Percentiles rank a stretch among this genome's conserved stretches.
phyloP scores from a whole-genome alignment of 306 rosid genomes.

The Vigna nakashimae region DNA sequence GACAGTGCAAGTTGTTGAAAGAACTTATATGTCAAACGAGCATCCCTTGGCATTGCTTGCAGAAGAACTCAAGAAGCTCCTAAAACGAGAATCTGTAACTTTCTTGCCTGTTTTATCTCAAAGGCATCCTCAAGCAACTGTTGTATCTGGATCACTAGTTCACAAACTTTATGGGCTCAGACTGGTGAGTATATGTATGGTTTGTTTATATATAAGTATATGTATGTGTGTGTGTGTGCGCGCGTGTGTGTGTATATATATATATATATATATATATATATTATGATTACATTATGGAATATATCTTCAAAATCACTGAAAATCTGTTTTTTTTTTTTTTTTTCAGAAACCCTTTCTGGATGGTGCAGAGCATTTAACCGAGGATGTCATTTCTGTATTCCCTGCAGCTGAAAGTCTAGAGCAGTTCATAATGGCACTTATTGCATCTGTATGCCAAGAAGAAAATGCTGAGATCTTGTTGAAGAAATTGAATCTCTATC shows the following conservation, averaged over 20 bases:
- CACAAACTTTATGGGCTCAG: conserved; percentile 91
- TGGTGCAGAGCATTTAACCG: conserved; percentile 84
- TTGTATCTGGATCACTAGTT: conserved; percentile 85
- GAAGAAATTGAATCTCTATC: conserved; percentile 79
- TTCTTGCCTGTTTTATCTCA: conserved; percentile 90
- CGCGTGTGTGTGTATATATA: too few relatives aligned
- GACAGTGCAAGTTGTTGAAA: conserved; percentile 77
- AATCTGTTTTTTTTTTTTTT: conserved; percentile 29
- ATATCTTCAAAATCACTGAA: conserved; percentile 34
- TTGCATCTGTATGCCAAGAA: conserved; percentile 75
- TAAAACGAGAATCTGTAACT: conserved; percentile 73
- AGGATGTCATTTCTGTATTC: conserved; percentile 93
- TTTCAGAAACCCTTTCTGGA: conserved; percentile 93
- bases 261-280: conserved; percentile 4
- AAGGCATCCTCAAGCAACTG: conserved; percentile 88
- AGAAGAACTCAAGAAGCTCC: conserved; percentile 84
- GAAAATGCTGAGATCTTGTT: conserved; percentile 75
- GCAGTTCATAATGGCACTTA: conserved; percentile 78
- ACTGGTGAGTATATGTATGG: conserved; percentile 67
- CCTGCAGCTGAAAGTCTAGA: conserved; percentile 96
- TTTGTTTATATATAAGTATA: background rate
- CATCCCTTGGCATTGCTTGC: conserved; percentile 95
- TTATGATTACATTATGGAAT: conserved; percentile 34
- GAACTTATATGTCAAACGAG: conserved; percentile 69
- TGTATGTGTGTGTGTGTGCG: too few relatives aligned